These are phyloP conservation scores for Sicyos baderoa DNA, from an alignment of 306 rosid genomes.

Conservation along the genomic window DNA sequence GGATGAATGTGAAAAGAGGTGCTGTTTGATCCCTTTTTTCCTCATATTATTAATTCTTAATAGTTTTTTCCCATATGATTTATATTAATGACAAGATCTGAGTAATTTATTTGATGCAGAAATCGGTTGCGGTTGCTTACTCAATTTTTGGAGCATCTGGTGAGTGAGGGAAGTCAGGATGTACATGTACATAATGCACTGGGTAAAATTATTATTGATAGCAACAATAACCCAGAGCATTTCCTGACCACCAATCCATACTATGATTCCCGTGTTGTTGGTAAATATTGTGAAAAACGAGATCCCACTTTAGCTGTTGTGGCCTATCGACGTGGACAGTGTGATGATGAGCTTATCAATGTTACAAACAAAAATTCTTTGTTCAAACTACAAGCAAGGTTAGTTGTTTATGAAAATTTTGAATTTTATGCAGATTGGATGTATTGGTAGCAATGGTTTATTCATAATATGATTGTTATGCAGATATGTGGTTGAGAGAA, in stretches of 20 bases:
- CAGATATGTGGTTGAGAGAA: slow-evolving; percentile 99
- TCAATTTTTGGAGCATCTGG: slow-evolving; percentile 97
- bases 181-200: slow-evolving; percentile 96
- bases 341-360: slow-evolving; percentile 93
- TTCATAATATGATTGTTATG: slow-evolving; percentile 14
- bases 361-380: slow-evolving; percentile 91
- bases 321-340: slow-evolving; percentile 91
- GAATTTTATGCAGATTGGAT: not conserved
- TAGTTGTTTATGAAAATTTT: slow-evolving; percentile 26
- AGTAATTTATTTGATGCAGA: slow-evolving; percentile 37
- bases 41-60: not conserved
- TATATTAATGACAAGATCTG: not conserved
- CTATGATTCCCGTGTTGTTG: slow-evolving; percentile 98
- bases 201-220: slow-evolving; percentile 97
- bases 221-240: slow-evolving; percentile 97
- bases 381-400: slow-evolving; percentile 99
- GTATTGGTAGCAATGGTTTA: slow-evolving; percentile 21
- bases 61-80: slow-evolving; percentile 14
- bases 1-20: slow-evolving; percentile 98
- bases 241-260: slow-evolving; percentile 98
- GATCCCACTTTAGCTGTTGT: slow-evolving; percentile 99
- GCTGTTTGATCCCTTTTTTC: slow-evolving; percentile 9
- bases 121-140: slow-evolving; percentile 93
- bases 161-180: slow-evolving; percentile 99
- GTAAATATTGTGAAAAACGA: slow-evolving; percentile 97